Base-by-base conservation (phyloP, 768 basidiomycete genomes). In the Rhodotorula babjevae region DNA sequence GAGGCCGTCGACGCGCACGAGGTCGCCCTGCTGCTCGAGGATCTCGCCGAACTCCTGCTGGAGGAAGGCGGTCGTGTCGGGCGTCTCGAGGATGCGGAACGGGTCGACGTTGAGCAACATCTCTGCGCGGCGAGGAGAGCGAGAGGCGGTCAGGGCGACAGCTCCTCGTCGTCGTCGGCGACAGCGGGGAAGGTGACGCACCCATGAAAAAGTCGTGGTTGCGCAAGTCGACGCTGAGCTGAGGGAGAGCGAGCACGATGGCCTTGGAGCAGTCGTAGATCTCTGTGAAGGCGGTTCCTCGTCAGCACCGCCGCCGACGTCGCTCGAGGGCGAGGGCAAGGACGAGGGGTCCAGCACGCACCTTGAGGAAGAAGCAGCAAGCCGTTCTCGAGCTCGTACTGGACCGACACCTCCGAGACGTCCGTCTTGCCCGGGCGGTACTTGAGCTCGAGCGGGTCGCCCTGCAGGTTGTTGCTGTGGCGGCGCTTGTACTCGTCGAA, bases 181-280 rank as follows among this genome's bases (percentile, higher is more conserved):
- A 36, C n/a, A 9, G 36, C 36, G 36, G 9, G 36, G 5, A 36
- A 36, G 5, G 36, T 4, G 36, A 36, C 83, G 64, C 77, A 91
- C 92, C 93, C 91, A 96, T 92, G 78, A 87, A 92, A 79, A 87
- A 89, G 78, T 94, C 93, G 72, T 93, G 90, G 68, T 90, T 83
- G 66, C 92, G 85, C 25, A 97, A 83, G 67, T 89, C 85, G 31
- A 94, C 80, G 73, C 91, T 89, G 19, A 94, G 78, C 68, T 88
- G 85, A 1, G 93, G 89, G 11, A 89, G 78, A 0, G 81, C 81
- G 31, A 92, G 78, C 9, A 86, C 79, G 42, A 91, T 72, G 0
- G 81, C 83, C 16, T 71, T 58, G 7, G 76, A 64, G 65, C 80
- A 82, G 46, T 79, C 79, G 63, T 83, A 81, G 16, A 84, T 78